Percentiles rank a stretch among this genome's conserved stretches.
Conservation (phyloP, 176 grass and related monocot genomes). For the Poa annua region DNA sequence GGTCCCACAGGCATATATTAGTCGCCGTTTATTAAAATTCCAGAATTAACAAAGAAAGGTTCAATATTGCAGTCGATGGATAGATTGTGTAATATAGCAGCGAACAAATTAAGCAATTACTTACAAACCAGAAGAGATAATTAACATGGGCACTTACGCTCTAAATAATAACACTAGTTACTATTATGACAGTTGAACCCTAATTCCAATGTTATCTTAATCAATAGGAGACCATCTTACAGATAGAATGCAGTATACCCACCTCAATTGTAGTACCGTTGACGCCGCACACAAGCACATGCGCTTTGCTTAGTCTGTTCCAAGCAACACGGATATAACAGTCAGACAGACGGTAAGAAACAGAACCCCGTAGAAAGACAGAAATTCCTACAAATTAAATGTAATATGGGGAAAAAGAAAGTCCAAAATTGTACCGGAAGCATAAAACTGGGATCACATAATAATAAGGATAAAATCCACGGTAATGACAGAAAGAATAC, state of each 20-base stretch:
- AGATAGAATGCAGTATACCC: conserved; percentile 39
- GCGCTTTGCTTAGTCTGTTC: conserved; percentile 83
- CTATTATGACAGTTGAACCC: background rate
- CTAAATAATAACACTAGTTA: background rate
- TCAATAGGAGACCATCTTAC: background rate
- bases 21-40: background rate
- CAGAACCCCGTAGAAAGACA: background rate
- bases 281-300: conserved; percentile 82
- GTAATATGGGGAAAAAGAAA: background rate
- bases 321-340: conserved; percentile 21
- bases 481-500: background rate
- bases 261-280: conserved; percentile 86
- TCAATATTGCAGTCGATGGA: background rate
- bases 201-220: background rate
- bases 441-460: background rate
- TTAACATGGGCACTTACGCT: background rate
- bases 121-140: background rate
- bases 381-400: background rate
- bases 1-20: background rate
- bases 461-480: background rate
- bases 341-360: background rate
- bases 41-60: background rate
- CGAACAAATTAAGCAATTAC: background rate
- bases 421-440: background rate
- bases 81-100: background rate